phyloP scores from a whole-genome alignment of 2,329 filamentous ascomycete species.

The Colletotrichum tanaceti region DNA sequence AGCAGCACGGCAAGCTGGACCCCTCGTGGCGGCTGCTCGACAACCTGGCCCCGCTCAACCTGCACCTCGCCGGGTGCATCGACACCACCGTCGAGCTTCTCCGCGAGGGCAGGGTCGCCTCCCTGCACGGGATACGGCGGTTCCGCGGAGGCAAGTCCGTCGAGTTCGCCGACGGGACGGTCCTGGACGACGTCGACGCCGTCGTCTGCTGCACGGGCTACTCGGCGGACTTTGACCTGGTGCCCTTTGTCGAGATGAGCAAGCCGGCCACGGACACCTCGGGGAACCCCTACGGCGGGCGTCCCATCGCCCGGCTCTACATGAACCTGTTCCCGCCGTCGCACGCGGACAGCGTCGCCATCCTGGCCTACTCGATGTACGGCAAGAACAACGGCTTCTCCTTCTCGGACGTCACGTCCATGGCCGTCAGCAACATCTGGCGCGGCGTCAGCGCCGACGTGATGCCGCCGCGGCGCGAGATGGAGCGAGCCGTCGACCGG shows the following conservation, averaged over 20 bases:
- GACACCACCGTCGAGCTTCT: constrained; percentile 47
- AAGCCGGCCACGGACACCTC: constrained; percentile 33
- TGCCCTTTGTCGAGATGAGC: constrained; percentile 44
- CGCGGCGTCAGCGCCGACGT: constrained; percentile 45
- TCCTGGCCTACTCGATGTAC: constrained; percentile 48
- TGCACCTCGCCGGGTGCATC: constrained; percentile 41
- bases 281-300: constrained; percentile 45
- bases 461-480: constrained; percentile 47
- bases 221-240: constrained; percentile 42
- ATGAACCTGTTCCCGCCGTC: constrained; percentile 55
- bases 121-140: constrained; percentile 45
- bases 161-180: constrained; percentile 45
- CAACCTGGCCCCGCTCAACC: constrained; percentile 42
- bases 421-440: constrained; percentile 56
- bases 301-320: constrained; percentile 50
- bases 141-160: constrained; percentile 44
- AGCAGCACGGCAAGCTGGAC: constrained; percentile 43
- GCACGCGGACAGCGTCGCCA: constrained; percentile 52
- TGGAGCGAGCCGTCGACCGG: constrained; percentile 46
- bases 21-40: constrained; percentile 47
- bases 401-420: constrained; percentile 51
- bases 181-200: constrained; percentile 45
- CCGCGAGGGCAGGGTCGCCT: constrained; percentile 44
- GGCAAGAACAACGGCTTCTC: constrained; percentile 50
- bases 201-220: constrained; percentile 49